Conservation (phyloP, 768 basidiomycete species). For the Plicaturopsis crispa region DNA sequence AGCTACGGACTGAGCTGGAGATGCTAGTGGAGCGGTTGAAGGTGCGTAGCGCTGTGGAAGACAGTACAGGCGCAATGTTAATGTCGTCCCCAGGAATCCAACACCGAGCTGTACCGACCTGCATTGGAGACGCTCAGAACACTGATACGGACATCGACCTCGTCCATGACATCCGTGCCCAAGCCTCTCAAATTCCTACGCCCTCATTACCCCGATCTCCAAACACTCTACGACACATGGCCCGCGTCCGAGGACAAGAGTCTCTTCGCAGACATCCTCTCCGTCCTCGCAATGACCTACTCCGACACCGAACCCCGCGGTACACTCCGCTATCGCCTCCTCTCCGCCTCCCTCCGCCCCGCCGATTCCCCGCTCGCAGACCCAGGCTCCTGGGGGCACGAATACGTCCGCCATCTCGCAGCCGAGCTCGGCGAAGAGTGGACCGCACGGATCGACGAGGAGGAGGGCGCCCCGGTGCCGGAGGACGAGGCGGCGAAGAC, state of each 20-base stretch:
- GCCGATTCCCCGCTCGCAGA: conserved; percentile 64
- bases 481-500: conserved; percentile 18
- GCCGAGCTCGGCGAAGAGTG: conserved; percentile 96
- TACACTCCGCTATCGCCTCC: conserved; percentile 87
- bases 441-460: conserved; percentile 55
- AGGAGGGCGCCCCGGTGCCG: conserved; percentile 14
- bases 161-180: conserved; percentile 98
- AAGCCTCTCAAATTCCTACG: conserved; percentile 98
- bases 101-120: conserved; percentile 77
- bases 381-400: conserved; percentile 98
- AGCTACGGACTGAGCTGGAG: conserved; percentile 90
- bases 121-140: conserved; percentile 92
- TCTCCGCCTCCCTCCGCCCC: conserved; percentile 65
- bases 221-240: conserved; percentile 80
- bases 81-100: conserved; percentile 59
- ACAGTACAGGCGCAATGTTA: neutral
- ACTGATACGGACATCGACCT: conserved; percentile 92
- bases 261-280: conserved; percentile 93
- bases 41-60: conserved; percentile 35
- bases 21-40: conserved; percentile 94
- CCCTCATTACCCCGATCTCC: conserved; percentile 85
- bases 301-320: conserved; percentile 96
- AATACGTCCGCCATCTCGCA: conserved; percentile 95
- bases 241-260: conserved; percentile 77
- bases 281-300: conserved; percentile 99